These are phyloP conservation scores for Quercus aquifolioides DNA, from an alignment of 306 rosid genomes.

Conservation along the genomic window DNA sequence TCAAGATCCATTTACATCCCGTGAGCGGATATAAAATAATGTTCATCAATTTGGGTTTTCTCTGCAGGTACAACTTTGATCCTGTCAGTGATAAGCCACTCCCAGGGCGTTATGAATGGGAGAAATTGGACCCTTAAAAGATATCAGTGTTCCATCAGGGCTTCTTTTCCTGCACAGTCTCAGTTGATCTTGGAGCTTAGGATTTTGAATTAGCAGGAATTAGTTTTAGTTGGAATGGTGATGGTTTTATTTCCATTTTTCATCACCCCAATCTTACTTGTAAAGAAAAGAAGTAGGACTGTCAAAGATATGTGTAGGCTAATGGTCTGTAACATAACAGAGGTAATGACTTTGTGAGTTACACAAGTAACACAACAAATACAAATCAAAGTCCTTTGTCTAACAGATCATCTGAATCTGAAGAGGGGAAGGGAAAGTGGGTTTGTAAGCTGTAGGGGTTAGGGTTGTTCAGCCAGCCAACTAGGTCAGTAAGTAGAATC, in stretches of 20 bases:
- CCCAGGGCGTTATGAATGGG: conserved; percentile 86
- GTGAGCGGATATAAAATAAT: not conserved
- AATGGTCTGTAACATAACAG: conserved; percentile 83
- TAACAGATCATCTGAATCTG: conserved; percentile 63
- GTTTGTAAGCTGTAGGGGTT: conserved; percentile 41
- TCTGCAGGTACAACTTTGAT: conserved; percentile 93
- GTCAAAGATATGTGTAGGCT: conserved; percentile 63
- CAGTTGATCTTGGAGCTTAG: conserved; percentile 30
- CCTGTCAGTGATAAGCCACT: conserved; percentile 81
- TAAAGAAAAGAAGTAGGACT: conserved; percentile 85
- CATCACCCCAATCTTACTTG: conserved; percentile 77
- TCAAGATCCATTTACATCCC: not conserved
- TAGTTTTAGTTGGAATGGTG: conserved; percentile 66
- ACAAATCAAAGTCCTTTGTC: conserved; percentile 76
- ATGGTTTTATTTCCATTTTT: conserved; percentile 88
- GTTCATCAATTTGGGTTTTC: conserved; percentile 15
- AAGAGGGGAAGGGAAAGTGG: conserved; percentile 40
- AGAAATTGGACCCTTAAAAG: conserved; percentile 57
- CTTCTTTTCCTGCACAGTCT: conserved; percentile 38
- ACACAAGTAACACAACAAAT: conserved; percentile 63
- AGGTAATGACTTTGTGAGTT: conserved; percentile 42
- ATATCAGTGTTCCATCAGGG: conserved; percentile 41
- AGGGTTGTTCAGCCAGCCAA: conserved; percentile 35
- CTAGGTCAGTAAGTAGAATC: conserved; percentile 35
- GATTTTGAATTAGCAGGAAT: conserved; percentile 46